phyloP scores from a whole-genome alignment of 345 rosid genomes.

The Populus nigra region DNA sequence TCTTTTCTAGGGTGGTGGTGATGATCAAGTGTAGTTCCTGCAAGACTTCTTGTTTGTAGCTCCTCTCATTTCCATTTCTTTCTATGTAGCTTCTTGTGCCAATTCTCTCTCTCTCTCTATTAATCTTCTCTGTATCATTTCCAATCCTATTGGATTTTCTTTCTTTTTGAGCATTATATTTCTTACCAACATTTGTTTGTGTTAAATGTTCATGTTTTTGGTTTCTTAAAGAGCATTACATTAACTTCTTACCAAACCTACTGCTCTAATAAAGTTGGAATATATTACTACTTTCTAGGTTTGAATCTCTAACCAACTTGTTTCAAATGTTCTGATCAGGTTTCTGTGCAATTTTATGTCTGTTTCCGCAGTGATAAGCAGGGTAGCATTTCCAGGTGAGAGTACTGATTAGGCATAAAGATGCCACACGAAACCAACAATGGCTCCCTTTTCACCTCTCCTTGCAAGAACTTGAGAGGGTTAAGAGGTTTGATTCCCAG shows the following conservation, averaged over 20 bases:
- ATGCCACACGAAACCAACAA: slow-evolving; percentile 70
- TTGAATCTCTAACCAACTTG: not conserved
- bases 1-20: not conserved
- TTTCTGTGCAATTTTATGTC: not conserved
- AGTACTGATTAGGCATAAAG: slow-evolving; percentile 4
- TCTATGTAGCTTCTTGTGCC: too few species aligned
- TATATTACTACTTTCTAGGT: not conserved
- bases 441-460: slow-evolving; percentile 37
- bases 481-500: slow-evolving; percentile 40
- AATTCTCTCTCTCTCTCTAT: too few species aligned
- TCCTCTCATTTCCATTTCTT: not conserved
- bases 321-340: not conserved
- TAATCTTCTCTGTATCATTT: not conserved
- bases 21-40: not conserved
- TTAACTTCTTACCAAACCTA: not conserved
- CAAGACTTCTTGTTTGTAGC: not conserved
- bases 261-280: not conserved
- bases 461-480: slow-evolving; percentile 58
- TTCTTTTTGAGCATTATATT: not conserved
- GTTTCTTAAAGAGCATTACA: not conserved
- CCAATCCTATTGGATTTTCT: not conserved
- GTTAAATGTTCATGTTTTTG: not conserved
- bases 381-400: not conserved
- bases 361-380: slow-evolving; percentile 2
- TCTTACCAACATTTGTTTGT: not conserved